Percentiles rank a stretch among this genome's conserved stretches.
phyloP scores from a whole-genome alignment of 306 rosid species.

The Cucurbita argyrosperma region DNA sequence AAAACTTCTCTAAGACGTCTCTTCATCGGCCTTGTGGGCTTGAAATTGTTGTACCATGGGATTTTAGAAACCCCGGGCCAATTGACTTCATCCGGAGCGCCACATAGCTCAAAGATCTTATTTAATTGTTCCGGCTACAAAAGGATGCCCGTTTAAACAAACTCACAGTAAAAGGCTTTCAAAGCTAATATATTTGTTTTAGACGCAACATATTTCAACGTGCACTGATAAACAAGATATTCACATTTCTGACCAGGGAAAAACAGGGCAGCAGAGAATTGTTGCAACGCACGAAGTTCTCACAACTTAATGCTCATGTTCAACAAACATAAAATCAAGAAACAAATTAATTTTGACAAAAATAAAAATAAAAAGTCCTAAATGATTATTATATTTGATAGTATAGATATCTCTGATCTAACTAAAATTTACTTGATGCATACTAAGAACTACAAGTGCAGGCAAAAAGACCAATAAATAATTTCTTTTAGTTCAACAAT shows the following conservation, averaged over 20 bases:
- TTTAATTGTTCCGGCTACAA: constrained; percentile 37
- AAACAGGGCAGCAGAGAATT: background rate
- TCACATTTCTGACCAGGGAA: background rate
- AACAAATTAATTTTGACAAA: background rate
- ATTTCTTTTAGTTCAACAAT: background rate
- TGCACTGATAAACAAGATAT: background rate
- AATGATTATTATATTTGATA: background rate
- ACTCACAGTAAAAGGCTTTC: background rate
- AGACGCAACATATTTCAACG: background rate
- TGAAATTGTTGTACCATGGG: constrained; percentile 44
- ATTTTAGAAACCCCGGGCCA: constrained; percentile 48
- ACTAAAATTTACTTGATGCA: background rate
- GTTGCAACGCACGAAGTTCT: background rate
- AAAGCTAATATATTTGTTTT: background rate
- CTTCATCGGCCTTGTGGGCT: constrained; percentile 36
- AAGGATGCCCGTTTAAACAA: background rate
- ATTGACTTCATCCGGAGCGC: constrained; percentile 37
- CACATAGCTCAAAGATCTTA: constrained; percentile 40
- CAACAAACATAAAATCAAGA: background rate
- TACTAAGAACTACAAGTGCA: background rate
- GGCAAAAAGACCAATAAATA: background rate
- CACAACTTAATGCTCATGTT: background rate
- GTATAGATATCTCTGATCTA: background rate
- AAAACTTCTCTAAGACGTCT: constrained; percentile 34
- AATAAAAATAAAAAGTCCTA: background rate